A percentile compares a stretch with the other conserved stretches of the same genome.
These are phyloP conservation scores for Erythrobasidium hasegawianum DNA, from an alignment of 1,284 basidiomycete species.

Conservation along the genomic window DNA sequence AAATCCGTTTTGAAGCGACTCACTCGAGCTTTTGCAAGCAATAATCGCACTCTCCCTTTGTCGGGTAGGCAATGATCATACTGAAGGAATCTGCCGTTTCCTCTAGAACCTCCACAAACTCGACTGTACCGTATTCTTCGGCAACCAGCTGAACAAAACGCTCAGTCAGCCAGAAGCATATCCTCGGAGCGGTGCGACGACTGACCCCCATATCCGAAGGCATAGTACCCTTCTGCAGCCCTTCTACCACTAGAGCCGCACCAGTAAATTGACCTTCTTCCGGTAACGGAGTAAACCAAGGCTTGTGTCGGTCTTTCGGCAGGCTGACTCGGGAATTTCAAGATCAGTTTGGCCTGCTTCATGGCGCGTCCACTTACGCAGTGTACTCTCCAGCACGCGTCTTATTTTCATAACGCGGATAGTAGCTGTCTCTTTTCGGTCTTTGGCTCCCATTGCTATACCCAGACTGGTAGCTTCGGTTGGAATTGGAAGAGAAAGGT, in stretches of 20 bases:
- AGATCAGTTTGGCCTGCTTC: not conserved
- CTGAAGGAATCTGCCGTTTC: not conserved
- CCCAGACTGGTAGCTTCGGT: conserved; percentile 9
- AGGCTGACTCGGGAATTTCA: conserved; percentile 3
- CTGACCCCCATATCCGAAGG: conserved; percentile 19
- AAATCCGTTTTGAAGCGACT: conserved; percentile 12
- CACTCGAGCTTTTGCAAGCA: not conserved
- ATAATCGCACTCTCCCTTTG: not conserved
- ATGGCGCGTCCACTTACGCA: not conserved
- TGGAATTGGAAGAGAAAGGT: not conserved
- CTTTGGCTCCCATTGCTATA: not conserved
- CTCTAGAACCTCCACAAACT: conserved; percentile 23
- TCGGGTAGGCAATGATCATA: not conserved
- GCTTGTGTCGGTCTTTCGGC: conserved; percentile 18
- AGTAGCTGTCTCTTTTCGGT: conserved; percentile 18
- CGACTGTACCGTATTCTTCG: conserved; percentile 16
- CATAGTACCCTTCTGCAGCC: conserved; percentile 12
- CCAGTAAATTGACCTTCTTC: conserved; percentile 23
- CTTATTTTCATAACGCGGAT: conserved; percentile 22
- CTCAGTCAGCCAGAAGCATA: not conserved
- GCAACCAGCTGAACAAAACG: not conserved
- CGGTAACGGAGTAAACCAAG: conserved; percentile 27
- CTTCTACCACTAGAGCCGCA: conserved; percentile 9
- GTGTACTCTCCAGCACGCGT: conserved; percentile 18
- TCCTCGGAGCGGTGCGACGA: not conserved